A percentile compares a stretch with the other conserved stretches of the same genome.
Evolutionary conservation across 2,329 filamentous ascomycete genomes (phyloP).

Genomic region (Pezicula radicicola): DNA sequence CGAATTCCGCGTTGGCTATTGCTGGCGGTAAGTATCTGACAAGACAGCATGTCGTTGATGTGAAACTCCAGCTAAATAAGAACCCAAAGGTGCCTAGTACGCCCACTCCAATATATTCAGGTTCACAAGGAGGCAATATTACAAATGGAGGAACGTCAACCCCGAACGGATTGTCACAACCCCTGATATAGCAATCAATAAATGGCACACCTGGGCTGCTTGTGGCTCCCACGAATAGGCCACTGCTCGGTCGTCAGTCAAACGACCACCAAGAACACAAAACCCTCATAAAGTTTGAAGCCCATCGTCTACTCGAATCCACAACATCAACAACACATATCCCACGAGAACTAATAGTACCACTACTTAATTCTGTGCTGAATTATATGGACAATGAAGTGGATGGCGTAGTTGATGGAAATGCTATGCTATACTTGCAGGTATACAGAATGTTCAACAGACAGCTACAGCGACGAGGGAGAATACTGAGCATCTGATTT

Average conservation of each 20-base stretch:
- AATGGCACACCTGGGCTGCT: not conserved
- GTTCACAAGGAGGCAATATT: slow-evolving; percentile 4
- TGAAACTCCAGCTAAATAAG: not conserved
- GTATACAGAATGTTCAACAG: slow-evolving; percentile 2
- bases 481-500: not conserved
- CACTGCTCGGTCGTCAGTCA: slow-evolving; percentile 2
- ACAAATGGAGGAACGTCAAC: not conserved
- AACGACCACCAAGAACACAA: slow-evolving; percentile 5
- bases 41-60: not conserved
- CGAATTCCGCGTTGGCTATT: not conserved
- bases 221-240: not conserved
- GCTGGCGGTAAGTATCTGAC: not conserved
- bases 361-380: slow-evolving; percentile 4
- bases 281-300: slow-evolving; percentile 7
- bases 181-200: not conserved
- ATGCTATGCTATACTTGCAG: slow-evolving; percentile 4
- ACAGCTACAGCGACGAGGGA: not conserved
- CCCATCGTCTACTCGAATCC: slow-evolving; percentile 1
- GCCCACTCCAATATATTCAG: too few species aligned
- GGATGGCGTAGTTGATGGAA: slow-evolving; percentile 4
- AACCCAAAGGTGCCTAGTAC: slow-evolving; percentile 1
- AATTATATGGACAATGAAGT: slow-evolving; percentile 7
- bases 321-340: slow-evolving; percentile 4
- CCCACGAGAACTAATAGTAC: slow-evolving; percentile 6
- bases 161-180: too few species aligned